A percentile compares a stretch with the other conserved stretches of the same genome.
These are phyloP conservation scores for Cyclocybe aegerita DNA, from an alignment of 768 basidiomycete genomes.

Conservation along the genomic window DNA sequence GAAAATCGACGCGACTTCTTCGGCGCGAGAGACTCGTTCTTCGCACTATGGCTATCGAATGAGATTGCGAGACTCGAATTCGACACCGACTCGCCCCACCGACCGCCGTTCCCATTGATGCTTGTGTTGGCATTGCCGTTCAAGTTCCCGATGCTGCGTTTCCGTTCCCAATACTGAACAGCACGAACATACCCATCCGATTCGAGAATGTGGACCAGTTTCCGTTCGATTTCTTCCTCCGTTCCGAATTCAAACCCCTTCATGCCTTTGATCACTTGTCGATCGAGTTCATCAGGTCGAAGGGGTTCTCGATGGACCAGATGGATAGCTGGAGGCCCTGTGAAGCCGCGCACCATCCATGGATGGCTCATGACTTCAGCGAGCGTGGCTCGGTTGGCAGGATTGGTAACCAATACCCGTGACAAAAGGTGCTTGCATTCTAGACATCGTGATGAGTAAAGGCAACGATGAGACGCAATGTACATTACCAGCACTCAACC, in stretches of 20 bases:
- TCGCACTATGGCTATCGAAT: constrained; percentile 46
- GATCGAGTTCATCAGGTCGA: constrained; percentile 85
- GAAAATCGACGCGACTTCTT: constrained; percentile 87
- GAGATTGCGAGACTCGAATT: constrained; percentile 72
- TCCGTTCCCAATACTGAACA: constrained; percentile 78
- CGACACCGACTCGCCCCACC: constrained; percentile 60
- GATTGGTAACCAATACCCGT: constrained; percentile 95
- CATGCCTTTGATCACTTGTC: constrained; percentile 85
- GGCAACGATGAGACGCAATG: background rate
- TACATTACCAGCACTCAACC: constrained; percentile 84
- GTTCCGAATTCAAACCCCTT: constrained; percentile 95
- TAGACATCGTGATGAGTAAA: constrained; percentile 25
- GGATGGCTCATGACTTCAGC: constrained; percentile 85
- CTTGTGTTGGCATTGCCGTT: constrained; percentile 21
- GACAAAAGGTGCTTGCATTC: constrained; percentile 95
- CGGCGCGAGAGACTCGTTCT: constrained; percentile 34
- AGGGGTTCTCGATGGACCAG: constrained; percentile 89
- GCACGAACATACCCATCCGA: constrained; percentile 76
- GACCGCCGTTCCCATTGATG: constrained; percentile 30
- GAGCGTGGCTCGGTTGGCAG: constrained; percentile 78
- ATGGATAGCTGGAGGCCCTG: constrained; percentile 77
- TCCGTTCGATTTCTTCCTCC: constrained; percentile 80
- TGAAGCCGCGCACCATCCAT: constrained; percentile 90
- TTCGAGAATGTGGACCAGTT: constrained; percentile 69
- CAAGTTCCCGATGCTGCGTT: constrained; percentile 39